Base-by-base conservation (phyloP, 2,329 filamentous ascomycete species). In the Hymenoscyphus linearis region DNA sequence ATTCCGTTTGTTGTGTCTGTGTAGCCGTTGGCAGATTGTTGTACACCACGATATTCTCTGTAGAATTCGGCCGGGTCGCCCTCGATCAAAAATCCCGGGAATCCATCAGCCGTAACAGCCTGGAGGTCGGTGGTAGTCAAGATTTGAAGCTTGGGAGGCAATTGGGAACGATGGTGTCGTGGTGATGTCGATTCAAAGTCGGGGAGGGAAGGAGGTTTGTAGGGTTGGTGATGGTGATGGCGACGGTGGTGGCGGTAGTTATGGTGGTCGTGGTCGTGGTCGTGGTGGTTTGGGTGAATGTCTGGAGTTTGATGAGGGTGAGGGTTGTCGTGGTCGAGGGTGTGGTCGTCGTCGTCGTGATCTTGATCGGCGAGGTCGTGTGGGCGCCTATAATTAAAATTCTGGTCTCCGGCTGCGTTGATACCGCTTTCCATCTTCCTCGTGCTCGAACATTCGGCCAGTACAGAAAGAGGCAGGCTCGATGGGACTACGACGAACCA, bases 1-100 rank as follows among this genome's bases (percentile, higher is more conserved):
- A 72, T 73, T 47, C 58, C 64, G 63, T 65, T 65, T 58, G 62
- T 53, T 25, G 62, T 60, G 27, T 68, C 64, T 57, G 59, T 56
- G 53, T 66, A 64, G 34, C 61, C 59, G 59, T 64, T 65, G 55
- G 66, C 52, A 47, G 65, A 59, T 53, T 67, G 65, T 61, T 75
- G 73, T 37, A 72, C 70, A 59, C 75, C 70, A 58, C 72, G 73
- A 69, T 78, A 78, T 52, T 76, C 74, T 66, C 78, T 76, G 68
- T 82, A 82, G 71, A 79, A 82, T 22, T 81, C 79, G 71, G 79
- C 78, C 40, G 79, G 80, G 31, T 70, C 67, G 55, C 62, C 65
- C 57, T 62, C 65, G 57, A 50, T 68, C 55, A 66, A 60, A 35
- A 54, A 61, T 25, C 59, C 40, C 35, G 56, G 55, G 61, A 64